phyloP scores from a whole-genome alignment of 305 asterid genomes.

The Fraxinus xanthoxyloides region DNA sequence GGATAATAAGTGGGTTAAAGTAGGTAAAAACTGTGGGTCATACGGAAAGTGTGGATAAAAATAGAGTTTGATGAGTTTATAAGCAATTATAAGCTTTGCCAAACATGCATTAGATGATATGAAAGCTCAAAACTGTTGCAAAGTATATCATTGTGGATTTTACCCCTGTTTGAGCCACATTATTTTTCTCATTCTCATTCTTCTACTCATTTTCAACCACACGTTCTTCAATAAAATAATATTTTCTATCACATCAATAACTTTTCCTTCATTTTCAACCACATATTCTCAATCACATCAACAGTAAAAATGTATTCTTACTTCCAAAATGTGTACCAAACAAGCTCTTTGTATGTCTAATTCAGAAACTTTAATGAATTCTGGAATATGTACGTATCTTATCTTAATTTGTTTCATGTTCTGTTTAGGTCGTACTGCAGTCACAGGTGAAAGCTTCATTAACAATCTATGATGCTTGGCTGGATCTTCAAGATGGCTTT shows the following conservation, averaged over 20 bases:
- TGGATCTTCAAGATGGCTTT: conserved; percentile 95
- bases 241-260: too few species aligned
- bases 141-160: background rate
- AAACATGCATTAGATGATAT: background rate
- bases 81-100: background rate
- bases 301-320: too few species aligned
- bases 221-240: too few species aligned
- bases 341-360: conserved; percentile 10
- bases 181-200: too few species aligned
- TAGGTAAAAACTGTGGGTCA: too few species aligned
- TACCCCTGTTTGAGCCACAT: too few species aligned
- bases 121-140: background rate
- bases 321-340: too few species aligned
- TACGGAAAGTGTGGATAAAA: too few species aligned
- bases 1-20: background rate
- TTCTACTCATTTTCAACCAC: too few species aligned
- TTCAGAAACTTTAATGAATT: background rate
- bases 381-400: background rate
- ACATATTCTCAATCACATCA: too few species aligned
- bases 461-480: conserved; percentile 78
- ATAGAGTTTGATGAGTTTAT: background rate
- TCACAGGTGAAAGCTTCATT: conserved; percentile 96
- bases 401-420: conserved; percentile 11
- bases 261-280: too few species aligned
- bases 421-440: conserved; percentile 75